phyloP scores from a whole-genome alignment of 1,284 basidiomycete genomes.

The Caloboletus firmus region DNA sequence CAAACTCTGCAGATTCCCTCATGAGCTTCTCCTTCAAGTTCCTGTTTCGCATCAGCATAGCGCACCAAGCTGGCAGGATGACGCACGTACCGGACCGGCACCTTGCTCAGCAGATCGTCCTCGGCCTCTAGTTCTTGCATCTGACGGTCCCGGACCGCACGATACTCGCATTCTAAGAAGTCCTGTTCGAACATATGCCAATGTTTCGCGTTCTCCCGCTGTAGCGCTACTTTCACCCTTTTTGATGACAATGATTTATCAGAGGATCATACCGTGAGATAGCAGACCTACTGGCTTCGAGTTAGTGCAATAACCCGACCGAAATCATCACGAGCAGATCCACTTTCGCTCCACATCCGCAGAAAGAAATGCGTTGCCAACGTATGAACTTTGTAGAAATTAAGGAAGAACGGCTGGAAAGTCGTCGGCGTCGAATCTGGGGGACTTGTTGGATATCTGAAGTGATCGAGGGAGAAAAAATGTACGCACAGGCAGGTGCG shows the following conservation, averaged over 20 bases:
- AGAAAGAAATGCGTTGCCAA: conserved; percentile 88
- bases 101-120: conserved; percentile 84
- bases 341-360: conserved; percentile 94
- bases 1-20: conserved; percentile 91
- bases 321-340: conserved; percentile 80
- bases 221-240: conserved; percentile 76
- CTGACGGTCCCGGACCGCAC: conserved; percentile 85
- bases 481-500: conserved; percentile 66
- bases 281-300: conserved; percentile 74
- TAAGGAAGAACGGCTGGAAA: conserved; percentile 89
- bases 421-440: conserved; percentile 78
- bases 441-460: conserved; percentile 22
- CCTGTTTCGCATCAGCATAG: conserved; percentile 40
- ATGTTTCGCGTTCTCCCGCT: conserved; percentile 72
- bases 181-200: conserved; percentile 88
- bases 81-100: conserved; percentile 71
- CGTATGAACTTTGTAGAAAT: conserved; percentile 81
- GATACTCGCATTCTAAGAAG: conserved; percentile 85
- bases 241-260: neutral
- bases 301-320: conserved; percentile 79
- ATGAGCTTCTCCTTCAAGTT: conserved; percentile 86
- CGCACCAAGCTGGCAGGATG: conserved; percentile 3
- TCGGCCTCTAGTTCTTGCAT: conserved; percentile 93
- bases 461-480: neutral
- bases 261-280: conserved; percentile 4